These are phyloP conservation scores for Diplodia sapinea DNA, from an alignment of 2,329 filamentous ascomycete species.

Conservation along the genomic window DNA sequence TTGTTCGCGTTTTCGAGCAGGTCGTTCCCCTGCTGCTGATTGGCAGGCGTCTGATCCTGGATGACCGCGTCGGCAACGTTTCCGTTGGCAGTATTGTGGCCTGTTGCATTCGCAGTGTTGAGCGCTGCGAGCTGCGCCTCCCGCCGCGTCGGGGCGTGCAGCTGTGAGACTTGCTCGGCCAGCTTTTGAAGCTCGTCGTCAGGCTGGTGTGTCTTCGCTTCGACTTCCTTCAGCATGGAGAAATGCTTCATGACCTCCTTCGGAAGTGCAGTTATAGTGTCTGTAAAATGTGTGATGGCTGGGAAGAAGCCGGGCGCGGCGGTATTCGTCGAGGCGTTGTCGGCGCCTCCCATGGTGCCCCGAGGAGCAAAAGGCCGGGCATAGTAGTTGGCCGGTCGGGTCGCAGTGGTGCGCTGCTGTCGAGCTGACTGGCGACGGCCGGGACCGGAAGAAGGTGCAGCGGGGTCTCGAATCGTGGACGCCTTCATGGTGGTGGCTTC, in stretches of 20 bases:
- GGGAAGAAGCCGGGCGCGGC: conserved; percentile 64
- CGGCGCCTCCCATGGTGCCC: conserved; percentile 44
- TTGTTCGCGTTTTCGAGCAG: conserved; percentile 36
- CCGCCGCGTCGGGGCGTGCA: conserved; percentile 49
- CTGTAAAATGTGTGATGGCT: conserved; percentile 78
- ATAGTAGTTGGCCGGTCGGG: conserved; percentile 58
- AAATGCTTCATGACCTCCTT: conserved; percentile 96
- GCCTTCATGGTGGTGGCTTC: conserved; percentile 32
- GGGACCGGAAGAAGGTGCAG: conserved; percentile 2
- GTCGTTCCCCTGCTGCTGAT: conserved; percentile 37
- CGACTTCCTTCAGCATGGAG: conserved; percentile 94
- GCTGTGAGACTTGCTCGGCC: conserved; percentile 65
- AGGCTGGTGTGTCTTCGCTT: conserved; percentile 91
- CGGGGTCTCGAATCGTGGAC: conserved; percentile 28
- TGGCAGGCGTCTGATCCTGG: conserved; percentile 35
- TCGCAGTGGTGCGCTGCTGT: conserved; percentile 53
- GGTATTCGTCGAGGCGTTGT: conserved; percentile 47
- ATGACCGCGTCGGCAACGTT: conserved; percentile 46
- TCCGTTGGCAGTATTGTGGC: conserved; percentile 49
- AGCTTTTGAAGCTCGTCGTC: conserved; percentile 82
- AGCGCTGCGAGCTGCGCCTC: conserved; percentile 38
- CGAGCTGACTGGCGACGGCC: conserved; percentile 51
- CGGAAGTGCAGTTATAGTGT: conserved; percentile 88
- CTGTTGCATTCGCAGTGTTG: conserved; percentile 45
- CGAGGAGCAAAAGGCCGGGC: conserved; percentile 54